Evolutionary conservation across 306 rosid genomes (phyloP), one percentile per base, ranked within the genome.

Genomic region (Cajanus cajan): DNA sequence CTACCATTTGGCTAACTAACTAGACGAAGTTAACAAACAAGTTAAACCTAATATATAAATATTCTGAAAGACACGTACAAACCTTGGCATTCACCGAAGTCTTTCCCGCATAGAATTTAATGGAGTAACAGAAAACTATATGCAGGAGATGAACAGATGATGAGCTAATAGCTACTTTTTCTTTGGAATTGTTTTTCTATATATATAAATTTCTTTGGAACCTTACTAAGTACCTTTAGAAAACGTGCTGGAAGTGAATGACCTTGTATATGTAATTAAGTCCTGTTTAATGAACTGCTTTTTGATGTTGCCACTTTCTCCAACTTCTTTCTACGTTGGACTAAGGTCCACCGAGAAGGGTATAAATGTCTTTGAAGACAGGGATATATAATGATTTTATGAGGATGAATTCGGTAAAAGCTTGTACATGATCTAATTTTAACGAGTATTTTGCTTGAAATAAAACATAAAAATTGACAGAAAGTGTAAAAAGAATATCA

Each of bases 51-150:
- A 1, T 5, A 7, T 10, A 28, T 16, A n/a, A 31, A n/a, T n/a
- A 13, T 78, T 45, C 28, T 34, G 28, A 40, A 68, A 40, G 44
- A 73, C 33, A 54, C 4, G 4, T 11, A 59, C 48, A 31, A 66
- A 71, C 85, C 78, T 76, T 52, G 47, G 52, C 43, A 21, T 36
- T 59, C 63, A 24, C n/a, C 15, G 34, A 70, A 18, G 51, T 68
- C 36, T 11, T 37, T 18, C 45, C n/a, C 1, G 8, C 21, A 9
- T 40, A 36, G 65, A 15, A 21, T 12, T 8, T 47, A 21, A 33
- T 21, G 13, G 18, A 44, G 31, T 48, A 21, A 21, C 43, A 78
- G 22, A 45, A 66, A 73, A 78, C 14, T 31, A 22, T 11, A 36
- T n/a, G 14, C 33, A 62, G 74, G 6, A 61, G 45, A 78, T 64